Evolutionary conservation across 169 alveolate genomes (phyloP).

Genomic region (Eimeria brunetti): DNA sequence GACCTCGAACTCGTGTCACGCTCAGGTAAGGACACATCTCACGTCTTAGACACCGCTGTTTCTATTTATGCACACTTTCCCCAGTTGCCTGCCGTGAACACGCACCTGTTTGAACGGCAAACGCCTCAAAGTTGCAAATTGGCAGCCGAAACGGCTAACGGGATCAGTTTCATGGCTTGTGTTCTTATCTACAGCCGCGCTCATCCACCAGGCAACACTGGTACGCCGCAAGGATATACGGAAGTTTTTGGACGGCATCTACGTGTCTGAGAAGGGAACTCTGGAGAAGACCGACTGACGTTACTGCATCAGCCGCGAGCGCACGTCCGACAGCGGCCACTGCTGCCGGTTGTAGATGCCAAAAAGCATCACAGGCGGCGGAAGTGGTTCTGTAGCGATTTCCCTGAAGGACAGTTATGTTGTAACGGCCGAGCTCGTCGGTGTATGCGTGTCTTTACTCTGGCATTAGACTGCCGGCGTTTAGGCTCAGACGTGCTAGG

Average conservation of each 20-base stretch:
- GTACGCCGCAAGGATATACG: conserved; percentile 99
- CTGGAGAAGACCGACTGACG: conserved; percentile 91
- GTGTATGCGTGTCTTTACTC: not conserved
- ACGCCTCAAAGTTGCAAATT: conserved; percentile 96
- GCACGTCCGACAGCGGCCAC: not conserved
- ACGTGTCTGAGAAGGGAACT: conserved; percentile 97
- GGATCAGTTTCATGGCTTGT: conserved; percentile 85
- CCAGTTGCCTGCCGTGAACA: not conserved
- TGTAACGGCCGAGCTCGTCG: not conserved
- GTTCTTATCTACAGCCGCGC: conserved; percentile 81
- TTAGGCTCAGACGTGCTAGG: conserved; percentile 5
- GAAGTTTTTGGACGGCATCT: conserved; percentile 99
- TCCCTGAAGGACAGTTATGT: not conserved
- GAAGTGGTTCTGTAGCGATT: not conserved
- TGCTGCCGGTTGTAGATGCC: not conserved
- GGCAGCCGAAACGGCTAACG: conserved; percentile 94
- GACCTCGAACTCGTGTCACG: conserved; percentile 98
- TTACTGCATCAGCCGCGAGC: not conserved
- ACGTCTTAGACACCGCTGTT: not conserved
- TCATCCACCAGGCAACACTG: conserved; percentile 97
- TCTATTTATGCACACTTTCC: not conserved
- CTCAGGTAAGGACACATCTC: conserved; percentile 86
- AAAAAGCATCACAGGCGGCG: not conserved
- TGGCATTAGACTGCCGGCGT: not conserved
- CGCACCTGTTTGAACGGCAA: conserved; percentile 93